Conservation (phyloP, 345 rosid genomes). For the Populus davidiana region DNA sequence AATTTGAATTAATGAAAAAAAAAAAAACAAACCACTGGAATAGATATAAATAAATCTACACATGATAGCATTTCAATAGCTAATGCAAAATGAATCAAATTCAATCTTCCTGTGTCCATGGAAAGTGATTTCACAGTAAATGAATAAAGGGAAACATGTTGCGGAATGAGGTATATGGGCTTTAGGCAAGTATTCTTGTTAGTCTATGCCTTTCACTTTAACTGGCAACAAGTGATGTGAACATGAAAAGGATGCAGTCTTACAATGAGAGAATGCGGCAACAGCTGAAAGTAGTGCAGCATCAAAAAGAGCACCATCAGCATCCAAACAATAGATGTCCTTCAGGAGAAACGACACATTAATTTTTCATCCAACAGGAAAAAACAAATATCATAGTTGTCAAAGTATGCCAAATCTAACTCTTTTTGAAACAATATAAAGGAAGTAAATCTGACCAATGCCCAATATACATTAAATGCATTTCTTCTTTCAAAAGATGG, state of each 20-base stretch:
- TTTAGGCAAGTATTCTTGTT: constrained; percentile 6
- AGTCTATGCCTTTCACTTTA: neutral
- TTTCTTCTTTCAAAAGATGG: neutral
- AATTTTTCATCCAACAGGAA: neutral
- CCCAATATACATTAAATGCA: neutral
- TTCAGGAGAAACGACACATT: constrained; percentile 19
- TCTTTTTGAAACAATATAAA: neutral
- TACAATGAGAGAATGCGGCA: constrained; percentile 77
- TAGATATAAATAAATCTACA: too few species aligned
- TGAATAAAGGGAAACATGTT: neutral
- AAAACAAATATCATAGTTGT: neutral
- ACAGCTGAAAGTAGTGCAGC: constrained; percentile 86
- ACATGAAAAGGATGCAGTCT: constrained; percentile 22
- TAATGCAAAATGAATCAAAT: neutral
- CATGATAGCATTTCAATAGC: neutral
- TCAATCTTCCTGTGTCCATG: neutral
- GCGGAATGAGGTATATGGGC: neutral
- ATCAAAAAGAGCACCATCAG: constrained; percentile 92
- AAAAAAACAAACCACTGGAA: too few species aligned
- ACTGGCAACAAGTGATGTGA: neutral
- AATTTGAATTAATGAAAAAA: too few species aligned
- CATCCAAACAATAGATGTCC: constrained; percentile 93
- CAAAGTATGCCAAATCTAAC: neutral
- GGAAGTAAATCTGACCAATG: neutral
- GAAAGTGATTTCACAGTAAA: neutral